Conservation (phyloP, 768 basidiomycete species). For the Boletus rubescentipes region DNA sequence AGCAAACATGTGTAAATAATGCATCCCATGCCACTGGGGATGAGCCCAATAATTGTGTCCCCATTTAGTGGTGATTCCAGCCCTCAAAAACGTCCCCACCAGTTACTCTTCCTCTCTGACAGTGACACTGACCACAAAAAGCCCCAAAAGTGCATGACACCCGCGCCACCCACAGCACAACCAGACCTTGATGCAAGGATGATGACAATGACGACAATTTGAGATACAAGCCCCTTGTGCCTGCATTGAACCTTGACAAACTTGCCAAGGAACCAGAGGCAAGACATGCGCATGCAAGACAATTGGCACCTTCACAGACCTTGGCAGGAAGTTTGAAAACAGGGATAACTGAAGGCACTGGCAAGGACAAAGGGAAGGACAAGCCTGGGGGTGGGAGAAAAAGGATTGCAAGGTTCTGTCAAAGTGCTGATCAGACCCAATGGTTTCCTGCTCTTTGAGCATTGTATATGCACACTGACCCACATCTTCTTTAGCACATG, state of each 20-base stretch:
- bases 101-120: slow-evolving; percentile 63
- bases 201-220: slow-evolving; percentile 46
- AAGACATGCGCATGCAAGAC: slow-evolving; percentile 35
- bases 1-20: slow-evolving; percentile 30
- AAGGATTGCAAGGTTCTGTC: slow-evolving; percentile 37
- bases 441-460: slow-evolving; percentile 65
- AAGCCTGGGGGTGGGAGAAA: slow-evolving; percentile 27
- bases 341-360: slow-evolving; percentile 17
- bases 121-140: slow-evolving; percentile 40
- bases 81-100: slow-evolving; percentile 34
- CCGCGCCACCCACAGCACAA: slow-evolving; percentile 11
- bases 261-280: slow-evolving; percentile 56
- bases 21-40: slow-evolving; percentile 56
- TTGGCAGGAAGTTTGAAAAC: slow-evolving; percentile 47
- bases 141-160: slow-evolving; percentile 25
- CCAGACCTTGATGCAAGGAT: slow-evolving; percentile 41
- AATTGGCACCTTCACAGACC: slow-evolving; percentile 42
- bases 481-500: slow-evolving; percentile 46
- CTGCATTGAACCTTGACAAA: slow-evolving; percentile 51
- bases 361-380: slow-evolving; percentile 4
- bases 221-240: slow-evolving; percentile 46
- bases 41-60: slow-evolving; percentile 42
- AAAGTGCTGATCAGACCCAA: slow-evolving; percentile 61
- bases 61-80: slow-evolving; percentile 19
- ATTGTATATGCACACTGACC: neutral